Evolutionary conservation across 2,329 filamentous ascomycete species (phyloP).

Genomic region (Apiospora marii): DNA sequence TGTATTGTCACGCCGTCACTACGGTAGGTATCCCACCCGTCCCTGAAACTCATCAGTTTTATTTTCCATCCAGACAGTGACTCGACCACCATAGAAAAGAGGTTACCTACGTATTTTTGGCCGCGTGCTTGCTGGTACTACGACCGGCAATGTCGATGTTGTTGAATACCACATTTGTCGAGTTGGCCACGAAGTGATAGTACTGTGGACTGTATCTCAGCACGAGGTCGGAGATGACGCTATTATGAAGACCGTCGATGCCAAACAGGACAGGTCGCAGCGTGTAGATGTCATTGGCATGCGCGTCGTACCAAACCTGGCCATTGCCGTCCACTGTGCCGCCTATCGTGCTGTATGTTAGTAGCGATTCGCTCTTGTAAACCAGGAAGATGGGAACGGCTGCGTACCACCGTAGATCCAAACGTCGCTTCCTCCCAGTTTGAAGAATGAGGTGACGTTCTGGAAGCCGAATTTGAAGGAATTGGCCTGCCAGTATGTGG

Average conservation of each 20-base stretch:
- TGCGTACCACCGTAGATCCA: conserved; percentile 69
- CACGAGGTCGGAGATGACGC: conserved; percentile 65
- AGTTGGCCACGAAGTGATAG: conserved; percentile 73
- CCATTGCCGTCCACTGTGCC: conserved; percentile 66
- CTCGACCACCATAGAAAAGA: background rate
- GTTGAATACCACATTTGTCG: conserved; percentile 68
- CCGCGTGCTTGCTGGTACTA: conserved; percentile 59
- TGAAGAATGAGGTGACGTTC: conserved; percentile 64
- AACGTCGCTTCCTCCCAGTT: conserved; percentile 55
- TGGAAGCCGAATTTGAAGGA: conserved; percentile 71
- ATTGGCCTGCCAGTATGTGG: conserved; percentile 72
- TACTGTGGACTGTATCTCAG: conserved; percentile 67
- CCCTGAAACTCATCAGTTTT: conserved; percentile 34
- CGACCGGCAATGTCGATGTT: conserved; percentile 62
- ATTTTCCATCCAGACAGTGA: background rate
- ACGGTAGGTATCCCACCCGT: conserved; percentile 71
- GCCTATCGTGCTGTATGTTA: conserved; percentile 27
- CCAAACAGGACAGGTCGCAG: conserved; percentile 66
- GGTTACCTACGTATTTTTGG: conserved; percentile 60
- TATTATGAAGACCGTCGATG: conserved; percentile 63
- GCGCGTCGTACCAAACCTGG: conserved; percentile 70
- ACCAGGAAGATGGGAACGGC: background rate
- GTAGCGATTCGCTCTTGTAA: background rate
- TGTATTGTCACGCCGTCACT: conserved; percentile 70
- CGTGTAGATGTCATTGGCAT: conserved; percentile 51